A percentile compares a stretch with the other conserved stretches of the same genome.
phyloP scores from a whole-genome alignment of 2,329 filamentous ascomycete species.

The Aspergillus sp. region DNA sequence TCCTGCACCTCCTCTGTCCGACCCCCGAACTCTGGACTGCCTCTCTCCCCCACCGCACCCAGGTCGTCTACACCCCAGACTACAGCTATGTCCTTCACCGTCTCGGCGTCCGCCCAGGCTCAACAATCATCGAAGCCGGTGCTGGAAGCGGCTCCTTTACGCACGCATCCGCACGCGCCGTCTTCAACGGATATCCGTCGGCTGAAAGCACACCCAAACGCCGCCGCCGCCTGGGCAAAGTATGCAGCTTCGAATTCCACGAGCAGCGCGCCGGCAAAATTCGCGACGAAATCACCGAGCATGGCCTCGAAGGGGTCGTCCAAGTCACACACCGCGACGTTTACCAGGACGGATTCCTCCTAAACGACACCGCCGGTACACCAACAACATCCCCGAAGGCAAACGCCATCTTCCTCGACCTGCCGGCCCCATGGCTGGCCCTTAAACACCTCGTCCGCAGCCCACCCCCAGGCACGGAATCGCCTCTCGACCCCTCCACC shows the following conservation, averaged over 20 bases:
- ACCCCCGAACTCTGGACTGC: slow-evolving; percentile 53
- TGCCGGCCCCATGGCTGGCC: slow-evolving; percentile 53
- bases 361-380: slow-evolving; percentile 18
- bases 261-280: slow-evolving; percentile 43
- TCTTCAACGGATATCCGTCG: slow-evolving; percentile 48
- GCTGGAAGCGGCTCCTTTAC: slow-evolving; percentile 54
- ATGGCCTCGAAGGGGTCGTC: slow-evolving; percentile 47
- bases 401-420: slow-evolving; percentile 51
- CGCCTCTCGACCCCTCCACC: slow-evolving; percentile 68
- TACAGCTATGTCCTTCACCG: slow-evolving; percentile 54
- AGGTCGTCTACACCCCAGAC: slow-evolving; percentile 55
- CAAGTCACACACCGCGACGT: slow-evolving; percentile 51
- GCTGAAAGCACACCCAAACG: slow-evolving; percentile 13
- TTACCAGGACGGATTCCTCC: slow-evolving; percentile 49
- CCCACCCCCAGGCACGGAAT: slow-evolving; percentile 33
- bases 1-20: slow-evolving; percentile 50
- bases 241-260: slow-evolving; percentile 54
- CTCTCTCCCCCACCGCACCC: slow-evolving; percentile 52
- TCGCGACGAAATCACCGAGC: slow-evolving; percentile 43
- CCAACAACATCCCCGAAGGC: slow-evolving; percentile 40
- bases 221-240: slow-evolving; percentile 40
- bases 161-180: slow-evolving; percentile 50
- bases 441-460: slow-evolving; percentile 48
- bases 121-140: slow-evolving; percentile 51
- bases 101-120: slow-evolving; percentile 47